These are phyloP conservation scores for Collybia sp. DNA, from an alignment of 768 basidiomycete species.

Conservation along the genomic window DNA sequence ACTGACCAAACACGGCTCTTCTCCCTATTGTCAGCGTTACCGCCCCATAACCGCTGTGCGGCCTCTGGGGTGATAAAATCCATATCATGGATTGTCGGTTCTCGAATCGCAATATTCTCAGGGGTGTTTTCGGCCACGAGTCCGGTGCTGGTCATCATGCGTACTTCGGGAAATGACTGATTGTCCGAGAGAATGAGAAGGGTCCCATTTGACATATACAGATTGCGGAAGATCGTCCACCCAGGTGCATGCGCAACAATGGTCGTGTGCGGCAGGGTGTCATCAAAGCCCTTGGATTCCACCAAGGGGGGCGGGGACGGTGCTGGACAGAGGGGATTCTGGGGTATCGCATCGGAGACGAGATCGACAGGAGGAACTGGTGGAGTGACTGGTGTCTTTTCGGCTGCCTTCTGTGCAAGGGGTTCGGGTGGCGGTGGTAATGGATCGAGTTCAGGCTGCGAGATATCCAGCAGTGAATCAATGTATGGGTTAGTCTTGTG, in stretches of 20 bases:
- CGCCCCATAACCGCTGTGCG: constrained; percentile 60
- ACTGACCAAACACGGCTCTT: constrained; percentile 59
- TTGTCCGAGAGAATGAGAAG: constrained; percentile 58
- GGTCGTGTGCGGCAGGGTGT: constrained; percentile 44
- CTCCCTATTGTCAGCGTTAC: constrained; percentile 18
- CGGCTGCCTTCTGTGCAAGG: neutral
- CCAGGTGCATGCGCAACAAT: constrained; percentile 68
- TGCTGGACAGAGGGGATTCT: constrained; percentile 1
- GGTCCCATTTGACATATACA: constrained; percentile 85
- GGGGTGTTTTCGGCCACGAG: constrained; percentile 51
- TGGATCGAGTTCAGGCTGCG: neutral
- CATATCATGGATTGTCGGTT: constrained; percentile 64
- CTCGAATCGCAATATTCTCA: constrained; percentile 61
- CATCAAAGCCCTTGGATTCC: constrained; percentile 8
- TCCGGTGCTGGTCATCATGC: constrained; percentile 66
- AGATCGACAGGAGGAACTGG: neutral
- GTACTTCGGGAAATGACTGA: constrained; percentile 33
- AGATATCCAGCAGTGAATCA: too few species aligned
- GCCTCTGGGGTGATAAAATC: constrained; percentile 54
- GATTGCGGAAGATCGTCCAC: constrained; percentile 79
- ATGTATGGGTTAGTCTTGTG: too few species aligned
- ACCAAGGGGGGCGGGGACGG: neutral
- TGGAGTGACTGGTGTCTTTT: constrained; percentile 1
- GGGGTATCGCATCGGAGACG: neutral
- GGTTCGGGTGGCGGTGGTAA: constrained; percentile 4